Conservation (phyloP, 805 yeast species). For the Suhomyces faveliae region DNA sequence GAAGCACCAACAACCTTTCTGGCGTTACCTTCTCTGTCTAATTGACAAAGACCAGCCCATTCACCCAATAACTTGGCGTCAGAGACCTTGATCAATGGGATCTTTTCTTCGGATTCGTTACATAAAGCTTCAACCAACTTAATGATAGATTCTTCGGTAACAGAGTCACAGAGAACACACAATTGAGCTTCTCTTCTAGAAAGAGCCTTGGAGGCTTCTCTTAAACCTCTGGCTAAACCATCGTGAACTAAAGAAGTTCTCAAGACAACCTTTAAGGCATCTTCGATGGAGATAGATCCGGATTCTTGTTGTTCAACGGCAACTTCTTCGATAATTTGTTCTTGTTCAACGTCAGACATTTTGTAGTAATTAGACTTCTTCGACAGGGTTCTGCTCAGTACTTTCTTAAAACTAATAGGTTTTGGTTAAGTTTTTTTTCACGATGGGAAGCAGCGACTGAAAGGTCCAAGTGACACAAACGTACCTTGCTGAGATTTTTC, state of each 20-base stretch:
- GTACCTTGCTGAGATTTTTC: background rate
- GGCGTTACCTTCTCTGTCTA: constrained; percentile 99
- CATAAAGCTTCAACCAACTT: constrained; percentile 99
- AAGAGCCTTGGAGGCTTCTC: constrained; percentile 99
- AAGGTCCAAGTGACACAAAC: constrained; percentile 3
- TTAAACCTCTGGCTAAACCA: constrained; percentile 99
- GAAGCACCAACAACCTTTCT: constrained; percentile 99
- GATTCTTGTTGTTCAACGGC: constrained; percentile 85
- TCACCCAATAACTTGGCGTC: constrained; percentile 99
- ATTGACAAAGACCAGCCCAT: constrained; percentile 99
- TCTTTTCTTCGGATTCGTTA: constrained; percentile 94
- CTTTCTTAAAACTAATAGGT: constrained; percentile 9
- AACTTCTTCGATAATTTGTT: constrained; percentile 75
- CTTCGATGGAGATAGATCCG: constrained; percentile 92
- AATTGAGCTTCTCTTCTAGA: constrained; percentile 97
- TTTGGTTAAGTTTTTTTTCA: constrained; percentile 5
- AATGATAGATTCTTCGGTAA: constrained; percentile 94
- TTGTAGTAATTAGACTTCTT: constrained; percentile 59
- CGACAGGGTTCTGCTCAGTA: constrained; percentile 52
- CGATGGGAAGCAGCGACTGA: constrained; percentile 1
- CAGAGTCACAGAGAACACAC: constrained; percentile 96
- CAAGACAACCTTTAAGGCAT: constrained; percentile 95
- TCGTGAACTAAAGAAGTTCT: constrained; percentile 98
- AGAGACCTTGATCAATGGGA: constrained; percentile 98
- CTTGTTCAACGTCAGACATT: constrained; percentile 95